These are phyloP conservation scores for Dendrocalamus sinicus DNA, from an alignment of 176 grass and related monocot species.

Conservation along the genomic window DNA sequence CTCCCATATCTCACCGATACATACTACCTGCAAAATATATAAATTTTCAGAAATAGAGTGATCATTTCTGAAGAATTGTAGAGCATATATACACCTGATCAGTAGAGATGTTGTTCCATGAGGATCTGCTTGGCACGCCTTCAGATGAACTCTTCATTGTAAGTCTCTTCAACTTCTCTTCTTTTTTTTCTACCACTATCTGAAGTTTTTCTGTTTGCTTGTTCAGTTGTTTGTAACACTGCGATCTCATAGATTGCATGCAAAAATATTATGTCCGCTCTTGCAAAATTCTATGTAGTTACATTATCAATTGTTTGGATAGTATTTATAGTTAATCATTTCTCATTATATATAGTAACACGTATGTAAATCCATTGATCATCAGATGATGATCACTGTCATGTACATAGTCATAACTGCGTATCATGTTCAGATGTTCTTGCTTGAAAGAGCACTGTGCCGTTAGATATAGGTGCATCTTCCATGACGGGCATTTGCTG, in stretches of 20 bases:
- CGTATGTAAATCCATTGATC: not conserved
- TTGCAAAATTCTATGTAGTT: not conserved
- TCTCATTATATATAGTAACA: not conserved
- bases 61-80: too few species aligned
- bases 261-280: not conserved
- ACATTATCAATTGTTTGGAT: too few species aligned
- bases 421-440: not conserved
- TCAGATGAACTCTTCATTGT: constrained; percentile 1
- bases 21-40: too few species aligned
- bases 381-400: not conserved
- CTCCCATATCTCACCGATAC: too few species aligned
- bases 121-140: not conserved
- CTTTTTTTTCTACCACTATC: not conserved
- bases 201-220: not conserved
- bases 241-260: not conserved
- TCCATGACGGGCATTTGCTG: too few species aligned
- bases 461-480: constrained; percentile 19
- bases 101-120: not conserved
- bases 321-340: not conserved
- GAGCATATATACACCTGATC: too few species aligned
- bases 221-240: not conserved
- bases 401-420: not conserved
- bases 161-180: not conserved
- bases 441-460: not conserved
- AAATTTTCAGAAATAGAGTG: too few species aligned